Base-by-base conservation (phyloP, 768 basidiomycete species). In the Naganishia vaughanmartiniae region DNA sequence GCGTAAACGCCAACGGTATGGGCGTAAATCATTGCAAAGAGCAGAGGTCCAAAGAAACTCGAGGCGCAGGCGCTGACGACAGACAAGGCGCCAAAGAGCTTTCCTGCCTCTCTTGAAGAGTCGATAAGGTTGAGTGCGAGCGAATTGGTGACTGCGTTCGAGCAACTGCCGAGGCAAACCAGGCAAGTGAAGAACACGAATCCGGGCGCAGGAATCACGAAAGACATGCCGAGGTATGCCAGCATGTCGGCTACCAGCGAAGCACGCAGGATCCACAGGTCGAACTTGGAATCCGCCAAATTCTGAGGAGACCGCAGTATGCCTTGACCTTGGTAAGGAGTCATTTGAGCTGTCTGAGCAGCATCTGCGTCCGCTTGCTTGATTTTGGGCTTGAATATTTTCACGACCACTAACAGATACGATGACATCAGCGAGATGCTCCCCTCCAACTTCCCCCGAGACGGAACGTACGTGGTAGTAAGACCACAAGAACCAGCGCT, bases 21-120 rank as follows among this genome's bases (percentile, higher is more conserved):
- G 72, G 86, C 84, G 76, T 88, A 93, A 12, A 90, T 83, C 21
- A 88, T 76, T 5, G 91, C 90, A 74, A 89, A 93, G 45, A 91
- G 36, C 3, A 87, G 82, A 0, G 92, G 92, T 0, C 89, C 88
- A 1, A 92, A 45, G 21, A 93, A 86, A 70, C 77, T 71, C 10
- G 74, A 89, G 87, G 87, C 84, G 12, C 92, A 76, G 6, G 89
- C 87, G 72, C 89, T 87, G 4, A 92, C 73, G 33, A 93, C 89
- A 68, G 88, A 87, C 69, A 93, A 74, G 4, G 87, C 91, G 15
- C 91, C 93, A 76, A 93, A 93, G 21, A 96, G 83, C 74, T 83
- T 84, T 2, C 92, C 93, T 15, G 84, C 83, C 75, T 92, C 89
- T 17, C 83, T 84, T 0, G 74, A 74, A 45, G 76, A 75, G 2